Percentiles rank a stretch among this genome's conserved stretches.
Evolutionary conservation across 2,329 filamentous ascomycete species (phyloP).

Genomic region (Clonostachys solani): DNA sequence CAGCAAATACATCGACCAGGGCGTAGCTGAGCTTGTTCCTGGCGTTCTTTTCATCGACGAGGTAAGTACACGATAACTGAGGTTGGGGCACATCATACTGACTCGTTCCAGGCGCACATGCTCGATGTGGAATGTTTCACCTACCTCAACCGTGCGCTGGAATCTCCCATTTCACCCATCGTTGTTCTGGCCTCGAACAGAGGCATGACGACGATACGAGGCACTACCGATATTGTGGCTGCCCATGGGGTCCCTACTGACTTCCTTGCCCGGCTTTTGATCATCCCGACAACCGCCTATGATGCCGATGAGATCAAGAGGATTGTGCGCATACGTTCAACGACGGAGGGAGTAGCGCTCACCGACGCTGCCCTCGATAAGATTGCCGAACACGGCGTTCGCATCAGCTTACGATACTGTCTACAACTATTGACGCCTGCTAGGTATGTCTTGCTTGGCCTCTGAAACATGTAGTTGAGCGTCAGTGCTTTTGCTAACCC

Average conservation of each 20-base stretch:
- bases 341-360: slow-evolving; percentile 76
- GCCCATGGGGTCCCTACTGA: slow-evolving; percentile 94
- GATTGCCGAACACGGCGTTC: slow-evolving; percentile 80
- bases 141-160: slow-evolving; percentile 96
- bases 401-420: slow-evolving; percentile 88
- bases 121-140: slow-evolving; percentile 99
- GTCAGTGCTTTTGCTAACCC: slow-evolving; percentile 13
- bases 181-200: slow-evolving; percentile 97
- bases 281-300: slow-evolving; percentile 92
- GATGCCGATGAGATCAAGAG: slow-evolving; percentile 83
- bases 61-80: slow-evolving; percentile 42
- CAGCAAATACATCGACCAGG: slow-evolving; percentile 98
- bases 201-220: slow-evolving; percentile 88
- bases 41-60: slow-evolving; percentile 98
- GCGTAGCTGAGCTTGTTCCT: slow-evolving; percentile 94
- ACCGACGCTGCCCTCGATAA: slow-evolving; percentile 81
- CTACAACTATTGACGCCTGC: slow-evolving; percentile 87
- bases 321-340: slow-evolving; percentile 81
- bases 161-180: slow-evolving; percentile 91
- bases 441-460: slow-evolving; percentile 42
- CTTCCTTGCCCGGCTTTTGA: slow-evolving; percentile 88
- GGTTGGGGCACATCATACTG: slow-evolving; percentile 1
- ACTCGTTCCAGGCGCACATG: slow-evolving; percentile 79
- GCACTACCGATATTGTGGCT: slow-evolving; percentile 75
- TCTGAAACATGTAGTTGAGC: neutral